Percentiles rank a stretch among this genome's conserved stretches.
Conservation (phyloP, 2,329 filamentous ascomycete species). For the Westerdykella aurantiaca region DNA sequence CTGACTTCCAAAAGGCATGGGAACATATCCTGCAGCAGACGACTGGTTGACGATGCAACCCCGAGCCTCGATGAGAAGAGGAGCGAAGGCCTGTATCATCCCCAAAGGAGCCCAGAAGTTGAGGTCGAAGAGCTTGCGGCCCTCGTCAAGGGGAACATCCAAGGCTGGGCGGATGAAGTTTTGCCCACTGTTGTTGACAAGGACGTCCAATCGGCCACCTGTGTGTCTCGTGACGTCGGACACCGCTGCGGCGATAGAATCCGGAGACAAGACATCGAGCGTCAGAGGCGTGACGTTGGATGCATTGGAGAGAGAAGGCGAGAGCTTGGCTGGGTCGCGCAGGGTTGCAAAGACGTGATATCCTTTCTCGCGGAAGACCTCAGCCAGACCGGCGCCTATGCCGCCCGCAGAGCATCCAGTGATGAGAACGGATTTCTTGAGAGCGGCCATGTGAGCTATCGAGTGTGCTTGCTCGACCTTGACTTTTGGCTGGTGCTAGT, state of each 20-base stretch:
- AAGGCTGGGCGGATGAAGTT: conserved; percentile 34
- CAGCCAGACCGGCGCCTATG: conserved; percentile 38
- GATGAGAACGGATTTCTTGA: conserved; percentile 15
- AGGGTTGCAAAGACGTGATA: conserved; percentile 42
- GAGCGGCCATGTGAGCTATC: background rate
- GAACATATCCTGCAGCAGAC: conserved; percentile 2
- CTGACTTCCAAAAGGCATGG: conserved; percentile 4
- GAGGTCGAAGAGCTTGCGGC: conserved; percentile 16
- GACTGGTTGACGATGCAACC: conserved; percentile 12
- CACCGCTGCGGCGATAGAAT: conserved; percentile 4
- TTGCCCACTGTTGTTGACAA: conserved; percentile 43
- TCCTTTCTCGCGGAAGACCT: conserved; percentile 33
- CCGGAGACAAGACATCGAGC: conserved; percentile 8
- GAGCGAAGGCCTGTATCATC: conserved; percentile 36
- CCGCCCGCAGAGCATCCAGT: conserved; percentile 32
- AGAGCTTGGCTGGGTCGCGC: conserved; percentile 33
- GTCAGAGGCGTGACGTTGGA: conserved; percentile 18
- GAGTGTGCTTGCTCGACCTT: too few species aligned
- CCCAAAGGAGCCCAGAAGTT: conserved; percentile 39
- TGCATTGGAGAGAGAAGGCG: background rate
- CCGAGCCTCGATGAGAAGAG: conserved; percentile 10
- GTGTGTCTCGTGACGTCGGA: conserved; percentile 3
- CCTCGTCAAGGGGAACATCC: conserved; percentile 9
- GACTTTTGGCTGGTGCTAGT: too few species aligned
- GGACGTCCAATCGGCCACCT: conserved; percentile 12